Base-by-base conservation (phyloP, 2,329 filamentous ascomycete genomes). In the Periconia sp. region DNA sequence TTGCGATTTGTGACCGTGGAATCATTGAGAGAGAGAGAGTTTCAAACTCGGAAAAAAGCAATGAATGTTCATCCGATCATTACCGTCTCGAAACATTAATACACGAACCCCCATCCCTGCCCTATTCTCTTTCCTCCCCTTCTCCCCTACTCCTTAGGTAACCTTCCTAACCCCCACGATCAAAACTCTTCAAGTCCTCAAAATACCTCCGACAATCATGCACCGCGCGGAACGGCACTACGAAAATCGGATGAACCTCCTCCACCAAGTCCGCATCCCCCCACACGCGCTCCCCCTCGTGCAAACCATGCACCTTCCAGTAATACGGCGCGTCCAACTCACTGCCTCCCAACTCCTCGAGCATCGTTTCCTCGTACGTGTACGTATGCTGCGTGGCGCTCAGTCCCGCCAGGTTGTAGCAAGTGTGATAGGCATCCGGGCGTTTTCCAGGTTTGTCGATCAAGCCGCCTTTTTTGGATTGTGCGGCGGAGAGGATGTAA, bases 361-460 rank as follows among this genome's bases (percentile, higher is more conserved):
- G 63, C 43, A 73, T 69, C 19, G 62, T 56, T 45, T 74, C 72
- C 19, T 75, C 75, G 59, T 81, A 82, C 37, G 73, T 74, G 60
- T 82, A 83, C 40, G 75, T 68, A 72, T 96, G 84, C 75, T 96
- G 91, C 20, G 88, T 88, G 49, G 87, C 88, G 72, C 90, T 94
- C 61, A 97, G 80, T 6, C 93, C 93, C 19, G 89, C 87, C 18
- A 97, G 82, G 30, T 92, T 91, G 76, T 97, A 97, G 77, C 90
- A 94, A 43, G 91, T 91, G 75, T 97, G 93, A 68, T 97, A 97
- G 46, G 89, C 87, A 76, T 97, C 93, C 5, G 92, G 87, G 56
- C 81, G 81, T 86, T 92, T 92, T 73, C 89, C 88, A 14, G 94
- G 94, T 77, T 99, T 99, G 76, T 99, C 94, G 68, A 92, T 84